Evolutionary conservation across 78 protist genomes (phyloP), one percentile per base, ranked within the genome.

Genomic region (Dictyostelium brefeldianum): DNA sequence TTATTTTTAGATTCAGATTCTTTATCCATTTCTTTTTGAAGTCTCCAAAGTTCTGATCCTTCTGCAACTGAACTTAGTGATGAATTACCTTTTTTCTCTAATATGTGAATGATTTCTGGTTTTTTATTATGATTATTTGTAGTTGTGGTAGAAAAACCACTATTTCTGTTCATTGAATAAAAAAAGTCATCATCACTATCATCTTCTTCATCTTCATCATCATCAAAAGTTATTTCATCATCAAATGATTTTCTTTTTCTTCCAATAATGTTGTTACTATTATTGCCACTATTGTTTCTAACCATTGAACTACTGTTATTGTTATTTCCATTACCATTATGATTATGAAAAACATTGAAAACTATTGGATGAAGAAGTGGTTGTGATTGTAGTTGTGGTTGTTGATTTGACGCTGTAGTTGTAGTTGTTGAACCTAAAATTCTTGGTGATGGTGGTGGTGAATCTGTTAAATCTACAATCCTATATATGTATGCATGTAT

Each of bases 21-120:
- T 27, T 75, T 84, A n/a, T 84, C 82, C 56, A 74, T 22, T 41
- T 59, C 15, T 56, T 54, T 31, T 51, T n/a, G 43, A 18, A 41
- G 54, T 43, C 36, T 71, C 48, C 48, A 71, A 43, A 71, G 47
- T 27, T 71, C 78, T 0, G 78, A 71, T 20, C n/a, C 43, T 43
- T 71, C 78, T 20, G 78, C 36, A 20, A 71, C 20, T 0, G 78
- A 31, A 20, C 53, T 6, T 41, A 64, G 12, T 64, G 73, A 64
- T 27, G 43, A 64, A 31, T 64, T 64, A 10, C 73, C 73, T 27
- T 43, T 14, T 9, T 1, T 29, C 43, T 71, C 78, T 0, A 43
- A 17, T n/a, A 71, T 71, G 20, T 71, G 78, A 43, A 71, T 71
- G 10, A 43, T 15, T 1, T 71, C 78, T 25, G 53, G 57, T 43